Evolutionary conservation across 2,329 filamentous ascomycete species (phyloP), one percentile per base, ranked within the genome.

Genomic region (Exophiala alcalophila): DNA sequence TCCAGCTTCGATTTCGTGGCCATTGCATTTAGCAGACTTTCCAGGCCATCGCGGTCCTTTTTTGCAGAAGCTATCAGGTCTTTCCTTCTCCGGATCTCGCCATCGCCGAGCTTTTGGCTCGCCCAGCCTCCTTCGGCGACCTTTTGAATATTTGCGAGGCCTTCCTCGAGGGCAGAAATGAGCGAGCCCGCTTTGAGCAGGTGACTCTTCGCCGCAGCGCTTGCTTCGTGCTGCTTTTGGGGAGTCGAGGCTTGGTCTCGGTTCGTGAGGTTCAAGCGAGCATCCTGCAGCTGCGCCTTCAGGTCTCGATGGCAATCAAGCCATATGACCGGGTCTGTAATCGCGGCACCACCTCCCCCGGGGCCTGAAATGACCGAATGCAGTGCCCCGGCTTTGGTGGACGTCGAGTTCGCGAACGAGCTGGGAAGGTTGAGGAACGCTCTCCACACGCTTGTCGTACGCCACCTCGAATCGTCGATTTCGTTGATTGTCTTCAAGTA

Each of bases 11-110:
- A 65, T 57, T 73, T 73, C 5, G 74, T 69, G 19, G 70, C 70
- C 71, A 81, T 76, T 19, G 76, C 76, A 55, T 75, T 75, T 41
- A 81, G 60, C 19, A 82, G 65, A 49, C 72, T 72, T 52, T 83
- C 80, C 18, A 83, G 59, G 0, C 76, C 77, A 47, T 83, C 79
- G 29, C 74, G 72, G 60, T 83, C 80, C 55, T 81, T 81, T 57
- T 70, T 66, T 4, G 75, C 74, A 21, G 73, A 71, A 4, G 70
- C 68, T 8, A 83, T 60, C 40, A 83, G 62, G 53, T 83, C 80
- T 41, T 73, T 69, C 30, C 80, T 63, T 4, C 80, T 65, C 12
- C 79, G 66, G 10, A 81, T 59, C 61, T 83, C 80, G 14, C 80
- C 79, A 7, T 81, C 77, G 2, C 79, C 78, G 4, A 83, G 63